Evolutionary conservation across 2,329 filamentous ascomycete species (phyloP), one percentile per base, ranked within the genome.

Genomic region (Cercospora zeae-maydis): DNA sequence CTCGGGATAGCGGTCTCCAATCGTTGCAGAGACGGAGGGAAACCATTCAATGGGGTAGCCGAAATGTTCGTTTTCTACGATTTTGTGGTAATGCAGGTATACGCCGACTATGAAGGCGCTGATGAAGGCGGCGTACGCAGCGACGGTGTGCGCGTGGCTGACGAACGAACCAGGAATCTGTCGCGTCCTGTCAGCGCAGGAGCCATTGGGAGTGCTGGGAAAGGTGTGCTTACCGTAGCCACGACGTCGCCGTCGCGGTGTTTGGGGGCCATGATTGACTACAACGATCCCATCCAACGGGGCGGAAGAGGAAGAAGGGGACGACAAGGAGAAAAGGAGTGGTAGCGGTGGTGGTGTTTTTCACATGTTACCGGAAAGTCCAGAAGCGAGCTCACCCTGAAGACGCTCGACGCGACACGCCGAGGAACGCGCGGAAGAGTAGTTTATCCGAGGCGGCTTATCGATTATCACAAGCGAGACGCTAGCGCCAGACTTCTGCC

Each of bases 1-100:
- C 79, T 99, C 95, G 58, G 95, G 95, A 74, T 97, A 98, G 69
- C 93, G 88, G 78, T 99, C 95, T 75, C 95, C 95, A 79, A 99
- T 99, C 36, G 95, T 98, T 42, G 95, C 89, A 63, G 67, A 71
- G 51, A 77, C 75, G 30, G 75, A 77, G 24, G 75, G 75, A 49
- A 77, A 77, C 75, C 75, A 77, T 69, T 77, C 75, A 58, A 74
- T 66, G 2, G 75, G 75, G 75, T 96, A 96, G 71, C 92, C 92
- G 57, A 65, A 73, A 66, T 71, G 66, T 65, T 99, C 92, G 78
- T 99, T 99, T 78, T 97, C 83, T 61, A 99, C 95, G 70, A 99
- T 99, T 81, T 99, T 99, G 74, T 90, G 86, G 80, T 95, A 98
- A 79, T 99, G 95, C 54, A 99, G 84, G 60, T 82, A 80, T 76